A percentile compares a stretch with the other conserved stretches of the same genome.
phyloP scores from a whole-genome alignment of 1,284 basidiomycete genomes.

The Microbotryum lychnidis-dioicae region DNA sequence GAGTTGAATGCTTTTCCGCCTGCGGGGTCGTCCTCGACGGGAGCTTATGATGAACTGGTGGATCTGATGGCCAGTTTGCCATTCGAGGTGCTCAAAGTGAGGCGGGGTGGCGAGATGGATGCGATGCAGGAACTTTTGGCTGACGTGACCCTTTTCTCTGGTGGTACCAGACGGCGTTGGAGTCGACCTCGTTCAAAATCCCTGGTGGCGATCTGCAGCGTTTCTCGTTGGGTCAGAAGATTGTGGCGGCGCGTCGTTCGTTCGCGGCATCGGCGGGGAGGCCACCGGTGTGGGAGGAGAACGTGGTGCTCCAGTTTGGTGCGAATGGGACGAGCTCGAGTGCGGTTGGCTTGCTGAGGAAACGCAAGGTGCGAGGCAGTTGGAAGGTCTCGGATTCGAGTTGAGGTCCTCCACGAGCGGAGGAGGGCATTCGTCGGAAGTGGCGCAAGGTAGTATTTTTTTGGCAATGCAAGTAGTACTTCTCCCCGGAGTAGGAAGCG shows the following conservation, averaged over 20 bases:
- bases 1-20: conserved; percentile 14
- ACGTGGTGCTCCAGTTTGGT: conserved; percentile 22
- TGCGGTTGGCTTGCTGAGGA: conserved; percentile 16
- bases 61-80: conserved; percentile 11
- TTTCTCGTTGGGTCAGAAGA: too few relatives aligned
- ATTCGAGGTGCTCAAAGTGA: conserved; percentile 20
- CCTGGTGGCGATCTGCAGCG: too few relatives aligned
- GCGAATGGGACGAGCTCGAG: not conserved
- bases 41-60: conserved; percentile 4
- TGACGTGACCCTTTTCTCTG: conserved; percentile 2
- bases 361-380: conserved; percentile 1
- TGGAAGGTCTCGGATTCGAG: too few relatives aligned
- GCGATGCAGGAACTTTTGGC: conserved; percentile 6
- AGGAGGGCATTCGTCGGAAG: too few relatives aligned
- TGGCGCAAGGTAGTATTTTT: too few relatives aligned
- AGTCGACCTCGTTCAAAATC: too few relatives aligned
- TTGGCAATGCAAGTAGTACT: too few relatives aligned
- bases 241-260: too few relatives aligned
- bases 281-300: conserved; percentile 13
- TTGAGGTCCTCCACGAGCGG: too few relatives aligned
- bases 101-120: not conserved
- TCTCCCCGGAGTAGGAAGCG: too few relatives aligned
- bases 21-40: not conserved
- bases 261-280: too few relatives aligned
- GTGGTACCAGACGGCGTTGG: too few relatives aligned